phyloP scores from a whole-genome alignment of 1,284 basidiomycete species.

The Porodaedalea pini region DNA sequence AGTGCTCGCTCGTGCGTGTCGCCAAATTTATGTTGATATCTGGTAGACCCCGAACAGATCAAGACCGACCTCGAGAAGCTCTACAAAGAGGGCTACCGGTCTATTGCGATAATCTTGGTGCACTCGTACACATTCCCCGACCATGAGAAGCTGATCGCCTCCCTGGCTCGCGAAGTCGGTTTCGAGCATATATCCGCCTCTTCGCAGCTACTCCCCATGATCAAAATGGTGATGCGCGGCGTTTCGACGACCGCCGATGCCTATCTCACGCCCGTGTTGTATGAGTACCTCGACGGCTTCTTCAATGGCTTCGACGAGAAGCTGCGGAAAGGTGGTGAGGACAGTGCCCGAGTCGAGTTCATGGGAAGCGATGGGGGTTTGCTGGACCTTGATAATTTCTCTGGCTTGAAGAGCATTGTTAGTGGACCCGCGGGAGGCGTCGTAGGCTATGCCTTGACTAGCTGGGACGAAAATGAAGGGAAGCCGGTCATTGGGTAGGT shows the following conservation, averaged over 20 bases:
- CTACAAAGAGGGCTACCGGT: conserved; percentile 75
- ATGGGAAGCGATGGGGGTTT: conserved; percentile 89
- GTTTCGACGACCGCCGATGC: conserved; percentile 94
- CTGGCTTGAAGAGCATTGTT: conserved; percentile 84
- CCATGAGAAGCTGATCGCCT: conserved; percentile 74
- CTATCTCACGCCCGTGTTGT: conserved; percentile 89
- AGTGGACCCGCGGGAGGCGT: conserved; percentile 89
- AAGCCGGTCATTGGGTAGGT: conserved; percentile 73
- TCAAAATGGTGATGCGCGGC: conserved; percentile 92
- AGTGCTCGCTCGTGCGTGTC: conserved; percentile 15
- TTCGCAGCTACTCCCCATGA: conserved; percentile 87
- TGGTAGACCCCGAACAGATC: conserved; percentile 48
- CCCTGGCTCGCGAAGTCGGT: conserved; percentile 73
- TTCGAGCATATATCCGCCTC: conserved; percentile 90
- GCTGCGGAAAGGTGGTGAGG: conserved; percentile 40
- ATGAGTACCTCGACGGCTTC: conserved; percentile 88
- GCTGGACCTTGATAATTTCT: conserved; percentile 82
- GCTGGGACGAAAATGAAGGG: conserved; percentile 67
- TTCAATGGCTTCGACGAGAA: conserved; percentile 84
- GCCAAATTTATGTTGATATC: not conserved
- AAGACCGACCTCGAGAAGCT: conserved; percentile 62
- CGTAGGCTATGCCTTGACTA: conserved; percentile 82
- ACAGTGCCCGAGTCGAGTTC: conserved; percentile 62
- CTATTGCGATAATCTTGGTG: conserved; percentile 81
- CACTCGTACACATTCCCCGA: conserved; percentile 92